Conservation (phyloP, 139 green algal genomes). For the Chlamydomonas incerta region DNA sequence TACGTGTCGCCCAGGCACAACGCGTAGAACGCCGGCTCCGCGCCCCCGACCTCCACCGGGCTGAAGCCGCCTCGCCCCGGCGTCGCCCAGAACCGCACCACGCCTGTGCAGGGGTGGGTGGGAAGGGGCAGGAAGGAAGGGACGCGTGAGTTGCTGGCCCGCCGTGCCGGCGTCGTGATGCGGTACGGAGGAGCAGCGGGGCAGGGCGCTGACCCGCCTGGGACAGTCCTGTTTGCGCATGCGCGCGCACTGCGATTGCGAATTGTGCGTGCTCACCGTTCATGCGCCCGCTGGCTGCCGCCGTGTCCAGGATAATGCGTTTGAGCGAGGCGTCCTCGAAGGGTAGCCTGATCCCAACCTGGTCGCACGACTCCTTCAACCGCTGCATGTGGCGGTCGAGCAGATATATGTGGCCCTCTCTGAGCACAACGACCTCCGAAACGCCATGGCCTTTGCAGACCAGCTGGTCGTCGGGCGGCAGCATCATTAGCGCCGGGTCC, state of each 20-base stretch:
- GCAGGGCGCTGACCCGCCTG: no score
- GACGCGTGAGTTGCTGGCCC: no score
- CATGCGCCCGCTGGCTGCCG: slow-evolving; percentile 73
- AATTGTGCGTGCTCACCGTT: slow-evolving; percentile 65
- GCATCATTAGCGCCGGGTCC: slow-evolving; percentile 80
- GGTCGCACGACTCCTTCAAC: slow-evolving; percentile 63
- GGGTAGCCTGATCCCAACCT: slow-evolving; percentile 70
- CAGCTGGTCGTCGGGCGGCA: slow-evolving; percentile 92
- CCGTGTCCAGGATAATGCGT: slow-evolving; percentile 83
- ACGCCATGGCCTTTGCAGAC: slow-evolving; percentile 78
- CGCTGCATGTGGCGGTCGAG: slow-evolving; percentile 77
- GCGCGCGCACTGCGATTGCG: no score
- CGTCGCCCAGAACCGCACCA: slow-evolving; percentile 78
- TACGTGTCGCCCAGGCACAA: slow-evolving; percentile 51
- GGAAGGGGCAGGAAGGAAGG: neutral
- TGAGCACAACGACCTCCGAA: slow-evolving; percentile 81
- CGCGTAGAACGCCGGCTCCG: slow-evolving; percentile 72
- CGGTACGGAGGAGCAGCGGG: no score
- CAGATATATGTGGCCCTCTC: slow-evolving; percentile 83
- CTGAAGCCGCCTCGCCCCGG: slow-evolving; percentile 79
- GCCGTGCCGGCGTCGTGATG: no score
- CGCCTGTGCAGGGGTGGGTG: no score
- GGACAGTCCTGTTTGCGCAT: no score
- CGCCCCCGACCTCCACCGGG: slow-evolving; percentile 45
- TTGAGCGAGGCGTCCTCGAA: slow-evolving; percentile 60